These are phyloP conservation scores for Botrytis byssoidea DNA, from an alignment of 2,329 filamentous ascomycete genomes.

Conservation along the genomic window DNA sequence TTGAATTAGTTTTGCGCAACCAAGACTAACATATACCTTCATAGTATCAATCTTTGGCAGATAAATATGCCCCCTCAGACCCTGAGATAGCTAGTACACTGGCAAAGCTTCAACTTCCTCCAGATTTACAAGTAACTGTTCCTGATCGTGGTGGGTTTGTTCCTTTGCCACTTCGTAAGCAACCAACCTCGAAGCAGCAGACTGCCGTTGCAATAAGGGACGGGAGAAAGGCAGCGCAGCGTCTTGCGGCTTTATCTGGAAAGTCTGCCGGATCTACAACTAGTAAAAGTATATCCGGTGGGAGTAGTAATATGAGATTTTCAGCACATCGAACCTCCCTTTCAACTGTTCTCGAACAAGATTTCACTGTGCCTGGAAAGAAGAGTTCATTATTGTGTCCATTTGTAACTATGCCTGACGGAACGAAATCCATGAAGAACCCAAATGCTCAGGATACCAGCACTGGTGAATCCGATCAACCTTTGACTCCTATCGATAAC, in stretches of 20 bases:
- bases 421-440: constrained; percentile 27
- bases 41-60: constrained; percentile 63
- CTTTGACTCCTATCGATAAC: constrained; percentile 35
- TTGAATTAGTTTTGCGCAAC: not conserved
- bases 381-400: constrained; percentile 79
- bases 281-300: constrained; percentile 43
- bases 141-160: constrained; percentile 35
- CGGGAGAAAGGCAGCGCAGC: constrained; percentile 58
- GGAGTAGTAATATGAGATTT: constrained; percentile 42
- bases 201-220: constrained; percentile 63
- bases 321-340: constrained; percentile 53
- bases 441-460: constrained; percentile 27
- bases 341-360: constrained; percentile 73
- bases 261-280: constrained; percentile 44
- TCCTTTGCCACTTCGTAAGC: constrained; percentile 35
- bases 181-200: constrained; percentile 49
- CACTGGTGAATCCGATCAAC: constrained; percentile 32
- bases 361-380: constrained; percentile 84
- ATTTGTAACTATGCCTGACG: constrained; percentile 52
- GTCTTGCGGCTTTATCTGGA: constrained; percentile 50
- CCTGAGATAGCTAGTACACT: constrained; percentile 66
- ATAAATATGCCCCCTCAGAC: constrained; percentile 62
- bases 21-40: constrained; percentile 35
- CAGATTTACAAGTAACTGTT: constrained; percentile 40
- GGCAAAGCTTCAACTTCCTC: constrained; percentile 64